These are phyloP conservation scores for Pseudocercospora vitis DNA, from an alignment of 2,329 filamentous ascomycete genomes.

Conservation along the genomic window DNA sequence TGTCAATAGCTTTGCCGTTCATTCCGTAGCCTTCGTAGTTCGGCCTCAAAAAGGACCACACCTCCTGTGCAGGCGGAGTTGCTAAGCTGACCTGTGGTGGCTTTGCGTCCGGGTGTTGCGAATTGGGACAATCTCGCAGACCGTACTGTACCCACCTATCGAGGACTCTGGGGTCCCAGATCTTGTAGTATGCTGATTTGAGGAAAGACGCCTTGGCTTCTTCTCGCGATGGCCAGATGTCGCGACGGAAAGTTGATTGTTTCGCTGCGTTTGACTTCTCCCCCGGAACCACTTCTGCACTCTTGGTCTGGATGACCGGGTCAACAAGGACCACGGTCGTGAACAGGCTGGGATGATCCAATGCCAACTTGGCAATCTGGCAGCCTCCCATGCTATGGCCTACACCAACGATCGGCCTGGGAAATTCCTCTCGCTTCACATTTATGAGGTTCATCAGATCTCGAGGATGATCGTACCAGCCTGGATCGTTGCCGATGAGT, in stretches of 20 bases:
- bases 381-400: constrained; percentile 87
- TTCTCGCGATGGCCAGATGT: constrained; percentile 75
- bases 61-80: constrained; percentile 86
- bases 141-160: constrained; percentile 72
- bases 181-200: constrained; percentile 71
- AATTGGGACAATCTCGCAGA: constrained; percentile 68
- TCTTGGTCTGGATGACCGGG: constrained; percentile 66
- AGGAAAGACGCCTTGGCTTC: constrained; percentile 69
- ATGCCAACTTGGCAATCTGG: constrained; percentile 68
- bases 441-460: constrained; percentile 80
- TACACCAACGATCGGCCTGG: constrained; percentile 76
- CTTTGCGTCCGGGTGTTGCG: constrained; percentile 44
- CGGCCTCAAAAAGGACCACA: constrained; percentile 71
- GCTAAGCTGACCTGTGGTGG: constrained; percentile 63
- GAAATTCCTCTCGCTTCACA: constrained; percentile 73
- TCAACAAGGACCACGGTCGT: constrained; percentile 76
- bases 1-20: constrained; percentile 32
- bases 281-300: constrained; percentile 46
- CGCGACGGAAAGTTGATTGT: constrained; percentile 70
- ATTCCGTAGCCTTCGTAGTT: constrained; percentile 44
- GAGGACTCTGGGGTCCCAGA: constrained; percentile 80
- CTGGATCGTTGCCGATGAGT: constrained; percentile 76
- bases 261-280: constrained; percentile 37
- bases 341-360: constrained; percentile 79
- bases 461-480: constrained; percentile 77